phyloP scores from a whole-genome alignment of 2,329 filamentous ascomycete genomes.

The Fusarium miscanthi region DNA sequence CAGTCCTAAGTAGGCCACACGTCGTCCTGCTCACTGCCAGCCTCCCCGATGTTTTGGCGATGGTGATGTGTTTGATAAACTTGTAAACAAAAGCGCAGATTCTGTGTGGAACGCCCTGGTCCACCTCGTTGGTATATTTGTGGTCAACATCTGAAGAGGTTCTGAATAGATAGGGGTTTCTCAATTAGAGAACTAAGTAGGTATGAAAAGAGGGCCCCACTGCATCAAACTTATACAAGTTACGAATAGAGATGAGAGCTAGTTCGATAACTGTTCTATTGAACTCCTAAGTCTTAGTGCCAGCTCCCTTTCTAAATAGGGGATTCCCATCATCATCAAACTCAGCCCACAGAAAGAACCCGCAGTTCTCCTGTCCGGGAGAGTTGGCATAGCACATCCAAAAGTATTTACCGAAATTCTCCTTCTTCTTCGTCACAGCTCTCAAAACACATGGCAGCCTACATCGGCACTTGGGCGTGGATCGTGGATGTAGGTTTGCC shows the following conservation, averaged over 20 bases:
- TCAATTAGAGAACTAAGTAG: too few species aligned
- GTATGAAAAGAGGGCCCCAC: neutral
- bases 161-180: accelerated
- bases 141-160: neutral
- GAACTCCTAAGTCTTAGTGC: neutral
- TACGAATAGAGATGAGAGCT: too few species aligned
- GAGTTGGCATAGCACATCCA: constrained; percentile 91
- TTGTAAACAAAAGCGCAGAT: neutral
- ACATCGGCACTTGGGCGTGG: constrained; percentile 84
- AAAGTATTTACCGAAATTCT: constrained; percentile 84
- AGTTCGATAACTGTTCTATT: neutral
- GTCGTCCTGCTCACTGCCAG: too few species aligned
- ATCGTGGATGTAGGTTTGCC: constrained; percentile 77
- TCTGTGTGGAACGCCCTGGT: accelerated
- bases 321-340: constrained; percentile 91
- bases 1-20: too few species aligned
- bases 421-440: constrained; percentile 82
- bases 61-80: neutral
- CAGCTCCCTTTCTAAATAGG: constrained; percentile 26
- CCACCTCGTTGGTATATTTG: accelerated
- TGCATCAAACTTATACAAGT: neutral
- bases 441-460: constrained; percentile 74
- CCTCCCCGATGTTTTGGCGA: too few species aligned
- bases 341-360: constrained; percentile 85
- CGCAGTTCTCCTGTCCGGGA: constrained; percentile 75